These are phyloP conservation scores for Plantago major DNA, from an alignment of 257 asterid species.

Conservation along the genomic window DNA sequence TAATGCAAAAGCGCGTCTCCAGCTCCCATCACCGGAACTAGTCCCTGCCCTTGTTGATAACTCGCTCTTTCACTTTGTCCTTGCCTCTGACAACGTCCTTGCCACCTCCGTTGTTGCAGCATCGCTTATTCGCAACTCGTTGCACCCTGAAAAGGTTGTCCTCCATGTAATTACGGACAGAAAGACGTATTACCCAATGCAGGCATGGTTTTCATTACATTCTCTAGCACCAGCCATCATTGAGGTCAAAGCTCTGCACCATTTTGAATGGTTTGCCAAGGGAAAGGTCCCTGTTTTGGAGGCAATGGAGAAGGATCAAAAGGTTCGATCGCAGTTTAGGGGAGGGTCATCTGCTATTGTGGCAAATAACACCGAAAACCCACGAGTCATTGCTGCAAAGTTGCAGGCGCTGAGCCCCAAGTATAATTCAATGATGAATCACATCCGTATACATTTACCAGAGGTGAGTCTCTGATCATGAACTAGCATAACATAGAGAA, in stretches of 20 bases:
- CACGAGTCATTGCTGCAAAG: constrained; percentile 78
- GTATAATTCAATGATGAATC: constrained; percentile 86
- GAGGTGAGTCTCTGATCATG: constrained; percentile 46
- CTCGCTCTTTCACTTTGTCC: constrained; percentile 76
- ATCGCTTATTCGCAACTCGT: constrained; percentile 65
- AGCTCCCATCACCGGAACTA: constrained; percentile 78
- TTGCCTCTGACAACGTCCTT: constrained; percentile 90
- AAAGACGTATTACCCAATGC: constrained; percentile 90
- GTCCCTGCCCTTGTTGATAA: constrained; percentile 88
- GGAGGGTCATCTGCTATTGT: constrained; percentile 94
- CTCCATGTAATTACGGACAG: constrained; percentile 77
- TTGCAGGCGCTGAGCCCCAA: constrained; percentile 95
- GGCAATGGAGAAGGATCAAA: constrained; percentile 97
- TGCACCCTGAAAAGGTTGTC: constrained; percentile 64
- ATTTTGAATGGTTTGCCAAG: constrained; percentile 90
- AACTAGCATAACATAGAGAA: background rate
- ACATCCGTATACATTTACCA: constrained; percentile 87
- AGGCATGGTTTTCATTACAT: constrained; percentile 94
- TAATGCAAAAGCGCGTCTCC: constrained; percentile 85
- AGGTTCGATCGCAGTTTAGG: constrained; percentile 67
- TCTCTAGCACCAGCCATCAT: constrained; percentile 67
- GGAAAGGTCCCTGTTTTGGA: constrained; percentile 91
- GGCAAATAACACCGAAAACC: constrained; percentile 75
- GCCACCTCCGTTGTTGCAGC: constrained; percentile 93
- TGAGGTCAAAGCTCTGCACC: constrained; percentile 88